phyloP scores from a whole-genome alignment of 2,329 filamentous ascomycete genomes.

The Microcyclosporella mali region DNA sequence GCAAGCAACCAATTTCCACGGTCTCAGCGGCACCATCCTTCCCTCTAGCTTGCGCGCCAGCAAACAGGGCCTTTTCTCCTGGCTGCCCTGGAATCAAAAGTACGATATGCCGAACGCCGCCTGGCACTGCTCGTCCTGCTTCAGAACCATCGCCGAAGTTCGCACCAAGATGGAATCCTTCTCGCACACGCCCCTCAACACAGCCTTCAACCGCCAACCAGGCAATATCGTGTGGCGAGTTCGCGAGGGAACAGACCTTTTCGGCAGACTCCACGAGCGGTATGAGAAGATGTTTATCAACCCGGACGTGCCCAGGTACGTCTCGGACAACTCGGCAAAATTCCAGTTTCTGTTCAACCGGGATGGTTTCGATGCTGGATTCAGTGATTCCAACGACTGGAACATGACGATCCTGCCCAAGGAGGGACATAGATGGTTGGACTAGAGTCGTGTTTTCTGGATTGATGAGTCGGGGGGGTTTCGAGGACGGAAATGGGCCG shows the following conservation, averaged over 20 bases:
- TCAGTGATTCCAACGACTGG: slow-evolving; percentile 19
- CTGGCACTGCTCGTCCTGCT: slow-evolving; percentile 60
- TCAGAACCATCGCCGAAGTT: slow-evolving; percentile 50
- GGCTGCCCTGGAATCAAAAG: slow-evolving; percentile 36
- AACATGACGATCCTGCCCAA: too few relatives aligned
- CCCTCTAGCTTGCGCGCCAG: slow-evolving; percentile 39
- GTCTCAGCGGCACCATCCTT: slow-evolving; percentile 45
- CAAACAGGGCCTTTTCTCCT: slow-evolving; percentile 34
- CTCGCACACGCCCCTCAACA: slow-evolving; percentile 51
- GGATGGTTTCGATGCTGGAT: slow-evolving; percentile 36
- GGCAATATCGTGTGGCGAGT: slow-evolving; percentile 48
- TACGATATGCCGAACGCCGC: slow-evolving; percentile 43
- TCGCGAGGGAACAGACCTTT: slow-evolving; percentile 49
- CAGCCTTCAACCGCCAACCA: slow-evolving; percentile 43
- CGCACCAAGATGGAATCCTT: slow-evolving; percentile 53
- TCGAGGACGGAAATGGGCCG: too few relatives aligned
- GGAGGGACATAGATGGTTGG: too few relatives aligned
- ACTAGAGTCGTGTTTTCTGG: too few relatives aligned
- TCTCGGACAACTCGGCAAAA: too few relatives aligned
- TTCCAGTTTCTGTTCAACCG: slow-evolving; percentile 39
- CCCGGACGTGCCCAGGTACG: too few relatives aligned
- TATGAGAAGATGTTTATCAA: slow-evolving; percentile 32
- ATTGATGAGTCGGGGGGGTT: too few relatives aligned
- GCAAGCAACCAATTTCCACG: slow-evolving; percentile 53
- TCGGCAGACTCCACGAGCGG: slow-evolving; percentile 45